phyloP scores from a whole-genome alignment of 2,329 filamentous ascomycete species.

The Fusarium chlamydosporum region DNA sequence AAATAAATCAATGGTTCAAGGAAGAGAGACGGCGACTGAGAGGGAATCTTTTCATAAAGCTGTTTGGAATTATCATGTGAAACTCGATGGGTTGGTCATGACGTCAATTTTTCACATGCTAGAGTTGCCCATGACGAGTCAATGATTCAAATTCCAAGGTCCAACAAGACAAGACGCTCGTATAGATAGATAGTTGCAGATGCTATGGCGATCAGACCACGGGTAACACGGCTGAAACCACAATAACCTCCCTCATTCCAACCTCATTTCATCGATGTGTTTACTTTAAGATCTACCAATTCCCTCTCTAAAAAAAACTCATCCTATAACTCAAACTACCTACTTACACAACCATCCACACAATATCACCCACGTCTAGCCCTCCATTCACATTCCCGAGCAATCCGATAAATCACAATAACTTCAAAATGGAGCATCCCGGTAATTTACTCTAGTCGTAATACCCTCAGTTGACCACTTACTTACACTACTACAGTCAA shows the following conservation, averaged over 20 bases:
- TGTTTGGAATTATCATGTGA: conserved; percentile 33
- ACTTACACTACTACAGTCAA: conserved; percentile 54
- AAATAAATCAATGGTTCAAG: background rate
- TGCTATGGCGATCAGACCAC: conserved; percentile 8
- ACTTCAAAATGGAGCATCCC: conserved; percentile 56
- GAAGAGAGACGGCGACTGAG: background rate
- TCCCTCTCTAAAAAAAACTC: background rate
- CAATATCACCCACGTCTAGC: background rate
- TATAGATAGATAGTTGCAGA: too few relatives aligned
- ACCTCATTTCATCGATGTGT: conserved; percentile 8
- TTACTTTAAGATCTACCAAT: background rate
- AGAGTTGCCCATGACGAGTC: conserved; percentile 35
- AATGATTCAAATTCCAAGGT: conserved; percentile 32
- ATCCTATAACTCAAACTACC: too few relatives aligned
- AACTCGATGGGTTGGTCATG: conserved; percentile 36
- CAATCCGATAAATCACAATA: background rate
- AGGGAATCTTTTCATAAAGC: conserved; percentile 12
- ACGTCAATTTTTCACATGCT: conserved; percentile 50
- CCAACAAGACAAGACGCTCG: background rate
- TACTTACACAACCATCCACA: conserved; percentile 5
- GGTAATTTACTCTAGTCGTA: conserved; percentile 49
- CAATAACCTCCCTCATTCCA: conserved; percentile 39
- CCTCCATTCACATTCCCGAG: background rate
- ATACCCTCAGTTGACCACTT: background rate
- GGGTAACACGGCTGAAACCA: conserved; percentile 36